Conservation (phyloP, 345 rosid genomes). For the Anastatica hierochuntica region DNA sequence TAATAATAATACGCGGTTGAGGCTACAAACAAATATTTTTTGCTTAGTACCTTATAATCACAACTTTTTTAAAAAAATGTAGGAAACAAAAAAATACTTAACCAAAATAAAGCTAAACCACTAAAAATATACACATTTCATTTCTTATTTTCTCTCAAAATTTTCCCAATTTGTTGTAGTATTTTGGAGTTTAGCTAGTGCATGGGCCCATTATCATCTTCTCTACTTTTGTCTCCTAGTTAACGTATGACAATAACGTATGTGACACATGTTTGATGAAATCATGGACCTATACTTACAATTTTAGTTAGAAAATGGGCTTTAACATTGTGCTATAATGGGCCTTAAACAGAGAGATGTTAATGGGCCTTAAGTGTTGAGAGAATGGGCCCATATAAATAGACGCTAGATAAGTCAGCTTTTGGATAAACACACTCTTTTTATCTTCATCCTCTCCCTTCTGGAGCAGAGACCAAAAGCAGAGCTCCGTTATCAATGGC, state of each 20-base stretch:
- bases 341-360: too few relatives aligned
- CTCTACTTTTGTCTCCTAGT: too few relatives aligned
- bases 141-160: neutral
- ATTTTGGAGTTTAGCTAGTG: neutral
- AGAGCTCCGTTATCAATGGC: slow-evolving; percentile 41
- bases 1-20: too few relatives aligned
- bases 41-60: too few relatives aligned
- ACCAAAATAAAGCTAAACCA: neutral
- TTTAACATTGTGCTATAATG: too few relatives aligned
- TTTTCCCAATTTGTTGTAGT: neutral
- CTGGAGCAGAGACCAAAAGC: too few relatives aligned
- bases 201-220: neutral
- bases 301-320: too few relatives aligned
- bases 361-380: neutral
- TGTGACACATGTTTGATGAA: too few relatives aligned
- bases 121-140: neutral
- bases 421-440: slow-evolving; percentile 16
- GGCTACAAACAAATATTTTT: too few relatives aligned
- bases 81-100: neutral
- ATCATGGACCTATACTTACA: too few relatives aligned
- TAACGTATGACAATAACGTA: too few relatives aligned
- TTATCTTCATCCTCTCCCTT: slow-evolving; percentile 6
- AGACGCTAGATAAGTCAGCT: slow-evolving; percentile 10
- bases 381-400: neutral
- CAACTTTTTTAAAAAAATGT: too few relatives aligned